Evolutionary conservation across 2,329 filamentous ascomycete species (phyloP), one percentile per base, ranked within the genome.

Genomic region (Lecanosticta acicola): DNA sequence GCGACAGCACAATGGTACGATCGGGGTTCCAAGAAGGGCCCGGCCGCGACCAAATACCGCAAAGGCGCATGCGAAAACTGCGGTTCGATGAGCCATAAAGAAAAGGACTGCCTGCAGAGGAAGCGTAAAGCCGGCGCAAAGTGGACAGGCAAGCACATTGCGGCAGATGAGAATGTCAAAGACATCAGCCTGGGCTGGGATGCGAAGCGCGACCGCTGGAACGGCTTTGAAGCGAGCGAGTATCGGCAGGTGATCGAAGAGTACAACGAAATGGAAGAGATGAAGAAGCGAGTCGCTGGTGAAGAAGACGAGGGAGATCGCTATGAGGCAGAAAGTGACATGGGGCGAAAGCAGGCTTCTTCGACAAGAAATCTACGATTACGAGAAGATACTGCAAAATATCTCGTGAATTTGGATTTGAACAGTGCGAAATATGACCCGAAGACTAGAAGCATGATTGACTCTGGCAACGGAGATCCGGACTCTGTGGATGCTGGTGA

Each of bases 1-100:
- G 77, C 79, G 37, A 74, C 84, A 51, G 83, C 86, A 20, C 84
- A 87, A 80, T 95, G 90, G 91, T 94, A 96, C 70, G 87, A 94
- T 50, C 84, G 93, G 35, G 89, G 89, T 42, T 39, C 40, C 85
- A 85, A 53, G 41, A 91, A 87, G 64, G 71, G 87, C 0, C 87
- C 88, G 3, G 89, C 89, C 1, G 89, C 91, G 41, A 98, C 93
- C 56, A 98, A 96, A 65, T 98, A 87, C 66, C 87, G 94, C 56
- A 98, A 97, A 72, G 93, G 94, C 63, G 91, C 93, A 43, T 98
- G 93, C 71, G 91, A 97, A 69, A 98, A 98, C 70, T 98, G 93
- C 71, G 93, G 93, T 60, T 84, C 89, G 47, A 94, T 97, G 86
- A 89, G 87, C 55, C 93, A 98, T 71, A 94, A 94, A 70, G 85